Conservation (phyloP, 2,329 filamentous ascomycete species). For the Graphilbum fragrans region DNA sequence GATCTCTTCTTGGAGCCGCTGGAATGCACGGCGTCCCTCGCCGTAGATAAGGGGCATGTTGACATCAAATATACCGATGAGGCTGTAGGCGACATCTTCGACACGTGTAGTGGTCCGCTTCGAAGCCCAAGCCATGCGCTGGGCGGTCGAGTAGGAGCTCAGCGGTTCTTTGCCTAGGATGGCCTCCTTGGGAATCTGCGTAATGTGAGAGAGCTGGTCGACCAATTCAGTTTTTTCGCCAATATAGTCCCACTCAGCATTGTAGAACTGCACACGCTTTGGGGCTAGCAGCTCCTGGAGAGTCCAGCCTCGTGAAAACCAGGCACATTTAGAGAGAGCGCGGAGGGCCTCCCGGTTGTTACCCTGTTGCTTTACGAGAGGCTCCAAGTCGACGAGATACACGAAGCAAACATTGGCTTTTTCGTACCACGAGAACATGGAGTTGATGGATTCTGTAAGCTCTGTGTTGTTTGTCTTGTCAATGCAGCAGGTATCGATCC, state of each 20-base stretch:
- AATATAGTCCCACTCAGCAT: constrained; percentile 4
- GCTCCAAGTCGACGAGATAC: constrained; percentile 2
- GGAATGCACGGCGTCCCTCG: constrained; percentile 10
- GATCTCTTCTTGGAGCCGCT: constrained; percentile 10
- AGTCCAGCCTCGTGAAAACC: constrained; percentile 12
- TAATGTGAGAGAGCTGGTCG: constrained; percentile 2
- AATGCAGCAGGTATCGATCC: constrained; percentile 12
- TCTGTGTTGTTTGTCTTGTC: constrained; percentile 11
- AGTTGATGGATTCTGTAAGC: constrained; percentile 11
- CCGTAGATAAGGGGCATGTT: constrained; percentile 12
- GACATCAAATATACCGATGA: constrained; percentile 11
- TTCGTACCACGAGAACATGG: constrained; percentile 11
- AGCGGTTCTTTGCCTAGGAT: constrained; percentile 1
- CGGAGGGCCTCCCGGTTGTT: not conserved
- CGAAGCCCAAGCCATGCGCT: constrained; percentile 11
- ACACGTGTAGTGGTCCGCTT: constrained; percentile 7
- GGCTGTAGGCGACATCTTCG: constrained; percentile 11
- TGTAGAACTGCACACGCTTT: constrained; percentile 5
- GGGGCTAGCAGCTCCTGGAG: constrained; percentile 12
- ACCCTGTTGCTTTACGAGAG: not conserved
- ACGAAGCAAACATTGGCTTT: constrained; percentile 6
- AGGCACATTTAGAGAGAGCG: too few relatives aligned
- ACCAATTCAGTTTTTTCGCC: constrained; percentile 5
- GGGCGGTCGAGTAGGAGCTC: constrained; percentile 1
- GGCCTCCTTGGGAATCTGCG: constrained; percentile 3